phyloP scores from a whole-genome alignment of 192 early-diverging fungal species.

The Diversispora eburnea region DNA sequence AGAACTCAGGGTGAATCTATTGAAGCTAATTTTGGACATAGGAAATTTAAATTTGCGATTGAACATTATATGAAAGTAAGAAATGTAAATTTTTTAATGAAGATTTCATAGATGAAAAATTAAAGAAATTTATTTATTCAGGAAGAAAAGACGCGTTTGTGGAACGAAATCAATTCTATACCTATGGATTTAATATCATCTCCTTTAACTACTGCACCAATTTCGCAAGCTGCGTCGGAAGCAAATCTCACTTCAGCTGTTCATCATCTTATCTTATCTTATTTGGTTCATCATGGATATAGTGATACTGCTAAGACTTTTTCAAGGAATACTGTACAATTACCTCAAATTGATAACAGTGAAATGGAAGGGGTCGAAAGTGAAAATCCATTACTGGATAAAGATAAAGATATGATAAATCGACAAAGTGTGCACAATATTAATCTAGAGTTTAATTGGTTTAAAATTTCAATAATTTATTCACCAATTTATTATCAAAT shows the following conservation, averaged over 20 bases:
- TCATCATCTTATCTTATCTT: slow-evolving; percentile 69
- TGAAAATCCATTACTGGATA: slow-evolving; percentile 10
- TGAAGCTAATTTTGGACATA: slow-evolving; percentile 75
- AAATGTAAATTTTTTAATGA: slow-evolving; percentile 6
- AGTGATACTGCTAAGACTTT: slow-evolving; percentile 73
- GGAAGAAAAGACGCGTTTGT: slow-evolving; percentile 47
- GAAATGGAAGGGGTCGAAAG: slow-evolving; percentile 21
- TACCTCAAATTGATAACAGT: not conserved
- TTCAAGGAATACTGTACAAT: slow-evolving; percentile 31
- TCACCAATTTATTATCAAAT: not conserved
- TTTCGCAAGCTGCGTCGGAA: slow-evolving; percentile 19
- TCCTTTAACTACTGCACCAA: not conserved
- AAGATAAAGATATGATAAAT: slow-evolving; percentile 26
- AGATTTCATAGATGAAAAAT: not conserved
- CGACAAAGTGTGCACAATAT: slow-evolving; percentile 17
- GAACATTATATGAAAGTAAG: slow-evolving; percentile 57
- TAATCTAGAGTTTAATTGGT: not conserved
- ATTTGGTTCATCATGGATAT: slow-evolving; percentile 84
- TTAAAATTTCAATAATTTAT: not conserved
- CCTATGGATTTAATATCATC: slow-evolving; percentile 29
- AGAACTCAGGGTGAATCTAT: slow-evolving; percentile 69
- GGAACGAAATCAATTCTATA: slow-evolving; percentile 36
- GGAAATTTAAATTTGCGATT: slow-evolving; percentile 71
- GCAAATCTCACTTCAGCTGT: slow-evolving; percentile 30
- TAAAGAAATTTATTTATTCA: slow-evolving; percentile 2